phyloP scores from a whole-genome alignment of 2,329 filamentous ascomycete genomes.

The Colletotrichum navitas region DNA sequence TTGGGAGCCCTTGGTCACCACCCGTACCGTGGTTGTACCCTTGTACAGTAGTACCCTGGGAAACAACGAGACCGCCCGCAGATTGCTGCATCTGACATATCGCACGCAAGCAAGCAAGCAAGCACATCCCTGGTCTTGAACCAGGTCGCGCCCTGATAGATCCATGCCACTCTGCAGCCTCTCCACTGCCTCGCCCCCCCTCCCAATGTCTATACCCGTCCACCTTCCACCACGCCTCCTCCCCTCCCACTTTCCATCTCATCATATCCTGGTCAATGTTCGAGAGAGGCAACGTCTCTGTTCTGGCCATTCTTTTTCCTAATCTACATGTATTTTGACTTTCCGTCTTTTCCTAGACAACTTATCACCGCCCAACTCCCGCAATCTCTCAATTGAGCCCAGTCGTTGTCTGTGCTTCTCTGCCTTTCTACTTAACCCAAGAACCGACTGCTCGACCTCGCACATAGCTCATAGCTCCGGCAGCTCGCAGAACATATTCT shows the following conservation, averaged over 20 bases:
- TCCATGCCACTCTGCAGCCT: conserved; percentile 30
- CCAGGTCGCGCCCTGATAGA: conserved; percentile 23
- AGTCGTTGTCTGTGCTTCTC: neutral
- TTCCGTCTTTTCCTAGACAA: conserved; percentile 27
- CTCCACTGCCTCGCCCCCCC: conserved; percentile 38
- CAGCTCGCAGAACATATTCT: neutral
- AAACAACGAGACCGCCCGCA: neutral
- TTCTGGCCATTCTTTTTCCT: neutral
- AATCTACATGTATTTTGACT: conserved; percentile 40
- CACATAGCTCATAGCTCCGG: conserved; percentile 16
- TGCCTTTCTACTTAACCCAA: neutral
- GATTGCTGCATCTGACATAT: conserved; percentile 28
- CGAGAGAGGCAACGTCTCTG: neutral
- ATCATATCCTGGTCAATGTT: conserved; percentile 22
- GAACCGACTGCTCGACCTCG: neutral
- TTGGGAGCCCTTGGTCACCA: neutral
- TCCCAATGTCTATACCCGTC: neutral
- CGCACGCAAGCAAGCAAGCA: conserved; percentile 23
- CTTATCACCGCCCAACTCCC: conserved; percentile 7
- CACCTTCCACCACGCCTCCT: conserved; percentile 2
- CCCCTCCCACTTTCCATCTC: conserved; percentile 23
- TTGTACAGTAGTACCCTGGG: neutral
- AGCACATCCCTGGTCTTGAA: conserved; percentile 15
- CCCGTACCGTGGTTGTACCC: neutral
- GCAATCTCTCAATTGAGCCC: conserved; percentile 3